Base-by-base conservation (phyloP, 169 alveolate species). In the Plasmodium gonderi region DNA sequence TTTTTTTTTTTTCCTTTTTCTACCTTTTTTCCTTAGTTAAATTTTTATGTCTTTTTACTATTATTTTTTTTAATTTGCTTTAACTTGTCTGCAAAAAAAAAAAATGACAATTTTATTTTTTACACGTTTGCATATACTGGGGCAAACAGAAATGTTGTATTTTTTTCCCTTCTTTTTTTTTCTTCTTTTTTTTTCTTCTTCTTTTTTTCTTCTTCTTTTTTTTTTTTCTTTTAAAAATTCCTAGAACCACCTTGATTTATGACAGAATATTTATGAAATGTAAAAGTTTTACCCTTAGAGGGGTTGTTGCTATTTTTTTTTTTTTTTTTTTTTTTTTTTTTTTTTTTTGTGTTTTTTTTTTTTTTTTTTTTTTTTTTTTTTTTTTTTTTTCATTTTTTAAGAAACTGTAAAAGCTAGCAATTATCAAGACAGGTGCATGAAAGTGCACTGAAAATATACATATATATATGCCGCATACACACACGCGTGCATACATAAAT, bases 361-460 rank as follows among this genome's bases (percentile, higher is more conserved):
- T 60, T 11, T 2, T 11, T 17, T 23, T 7, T 60, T 23, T 60
- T 60, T 60, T n/a, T n/a, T n/a, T n/a, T n/a, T n/a, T n/a, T n/a
- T n/a, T 49, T 49, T 49, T 3, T 49, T 76, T 76, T 20, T n/a
- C 54, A 11, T 45, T 31, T 76, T 20, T 40, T 7, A 12, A 76
- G 14, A 76, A 5, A 2, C 23, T 69, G 47, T 29, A 23, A 23
- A 76, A 49, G 72, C 33, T 76, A 20, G n/a, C 69, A 3, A 31
- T 76, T 76, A 20, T 20, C 69, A 3, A 31, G 12, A 31, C 74
- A n/a, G 72, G 79, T 80, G 91, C 91, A 80, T 67, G n/a, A 11
- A 69, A 80, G 91, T 80, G 91, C 91, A 80, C 36, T 40, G 36
- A 69, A 20, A 40, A 29, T 69, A 65, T 51, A 80, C 79, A 65